A percentile compares a stretch with the other conserved stretches of the same genome.
Evolutionary conservation across 2,329 filamentous ascomycete species (phyloP).

Genomic region (Sarocladium strictum): DNA sequence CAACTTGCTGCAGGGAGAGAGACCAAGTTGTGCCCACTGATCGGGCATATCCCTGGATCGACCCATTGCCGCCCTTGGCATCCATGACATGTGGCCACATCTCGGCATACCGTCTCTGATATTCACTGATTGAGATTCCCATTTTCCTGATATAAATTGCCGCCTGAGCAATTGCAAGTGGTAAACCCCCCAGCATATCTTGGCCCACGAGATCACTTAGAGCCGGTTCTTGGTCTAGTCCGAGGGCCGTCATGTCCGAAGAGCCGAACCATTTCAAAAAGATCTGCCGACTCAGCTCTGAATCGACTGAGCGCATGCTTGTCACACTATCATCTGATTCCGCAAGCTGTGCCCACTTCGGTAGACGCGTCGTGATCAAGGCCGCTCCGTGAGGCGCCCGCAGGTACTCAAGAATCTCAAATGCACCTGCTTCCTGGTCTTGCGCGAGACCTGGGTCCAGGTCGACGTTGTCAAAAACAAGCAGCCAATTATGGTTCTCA

Average conservation of each 20-base stretch:
- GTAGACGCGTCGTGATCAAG: conserved; percentile 22
- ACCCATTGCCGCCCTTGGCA: not conserved
- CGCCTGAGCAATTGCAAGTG: conserved; percentile 20
- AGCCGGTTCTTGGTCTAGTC: not conserved
- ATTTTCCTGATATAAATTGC: conserved; percentile 17
- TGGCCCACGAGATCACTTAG: conserved; percentile 12
- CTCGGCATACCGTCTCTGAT: conserved; percentile 14
- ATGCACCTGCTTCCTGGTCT: conserved; percentile 14
- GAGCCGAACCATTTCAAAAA: conserved; percentile 2
- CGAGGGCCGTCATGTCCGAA: conserved; percentile 11
- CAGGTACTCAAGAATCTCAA: conserved; percentile 19
- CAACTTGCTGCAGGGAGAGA: conserved; percentile 15
- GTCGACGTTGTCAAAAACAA: conserved; percentile 30
- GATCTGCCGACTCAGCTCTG: not conserved
- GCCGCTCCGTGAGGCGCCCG: conserved; percentile 21
- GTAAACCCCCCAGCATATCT: conserved; percentile 19
- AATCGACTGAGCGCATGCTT: not conserved
- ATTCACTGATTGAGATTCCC: conserved; percentile 10
- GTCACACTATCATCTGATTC: conserved; percentile 16
- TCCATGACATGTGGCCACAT: conserved; percentile 3
- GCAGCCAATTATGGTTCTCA: conserved; percentile 24
- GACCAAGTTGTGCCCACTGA: conserved; percentile 16
- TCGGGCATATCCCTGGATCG: conserved; percentile 13
- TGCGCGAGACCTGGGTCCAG: conserved; percentile 14
- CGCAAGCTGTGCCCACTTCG: conserved; percentile 16